These are phyloP conservation scores for Crassisporium funariophilum DNA, from an alignment of 768 basidiomycete genomes.

Conservation along the genomic window DNA sequence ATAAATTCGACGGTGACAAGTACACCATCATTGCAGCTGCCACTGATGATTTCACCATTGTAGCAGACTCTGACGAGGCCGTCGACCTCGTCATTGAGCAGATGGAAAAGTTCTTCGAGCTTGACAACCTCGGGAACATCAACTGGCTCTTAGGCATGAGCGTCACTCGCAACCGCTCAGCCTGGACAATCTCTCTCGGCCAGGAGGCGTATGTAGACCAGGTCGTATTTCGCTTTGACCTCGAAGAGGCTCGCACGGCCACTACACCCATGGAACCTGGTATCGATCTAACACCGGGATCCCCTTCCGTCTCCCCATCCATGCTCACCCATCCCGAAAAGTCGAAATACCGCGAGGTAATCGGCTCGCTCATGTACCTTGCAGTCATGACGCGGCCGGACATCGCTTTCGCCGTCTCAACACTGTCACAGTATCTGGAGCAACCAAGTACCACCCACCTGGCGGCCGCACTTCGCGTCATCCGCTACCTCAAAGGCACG, in stretches of 20 bases:
- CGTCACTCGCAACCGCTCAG: neutral
- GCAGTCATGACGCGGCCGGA: slow-evolving; percentile 16
- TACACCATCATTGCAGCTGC: too few species aligned
- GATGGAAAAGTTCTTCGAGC: too few species aligned
- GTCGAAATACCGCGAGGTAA: too few species aligned
- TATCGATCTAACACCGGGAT: neutral
- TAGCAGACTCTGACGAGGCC: too few species aligned
- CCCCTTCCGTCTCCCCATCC: neutral
- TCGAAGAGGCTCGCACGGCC: neutral
- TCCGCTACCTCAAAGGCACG: slow-evolving; percentile 26
- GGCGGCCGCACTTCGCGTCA: slow-evolving; percentile 30
- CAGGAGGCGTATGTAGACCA: neutral
- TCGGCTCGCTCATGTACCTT: slow-evolving; percentile 22
- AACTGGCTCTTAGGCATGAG: too few species aligned
- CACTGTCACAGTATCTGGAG: slow-evolving; percentile 18
- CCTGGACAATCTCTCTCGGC: neutral
- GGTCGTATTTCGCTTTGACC: neutral
- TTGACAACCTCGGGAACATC: too few species aligned
- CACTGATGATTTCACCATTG: too few species aligned
- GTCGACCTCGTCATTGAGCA: too few species aligned
- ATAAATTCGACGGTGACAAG: neutral
- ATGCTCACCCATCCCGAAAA: neutral
- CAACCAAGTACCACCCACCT: slow-evolving; percentile 26
- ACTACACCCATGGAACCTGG: neutral
- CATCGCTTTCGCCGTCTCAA: slow-evolving; percentile 16